Base-by-base conservation (phyloP, 1,284 basidiomycete species). In the Fistulina hepatica region DNA sequence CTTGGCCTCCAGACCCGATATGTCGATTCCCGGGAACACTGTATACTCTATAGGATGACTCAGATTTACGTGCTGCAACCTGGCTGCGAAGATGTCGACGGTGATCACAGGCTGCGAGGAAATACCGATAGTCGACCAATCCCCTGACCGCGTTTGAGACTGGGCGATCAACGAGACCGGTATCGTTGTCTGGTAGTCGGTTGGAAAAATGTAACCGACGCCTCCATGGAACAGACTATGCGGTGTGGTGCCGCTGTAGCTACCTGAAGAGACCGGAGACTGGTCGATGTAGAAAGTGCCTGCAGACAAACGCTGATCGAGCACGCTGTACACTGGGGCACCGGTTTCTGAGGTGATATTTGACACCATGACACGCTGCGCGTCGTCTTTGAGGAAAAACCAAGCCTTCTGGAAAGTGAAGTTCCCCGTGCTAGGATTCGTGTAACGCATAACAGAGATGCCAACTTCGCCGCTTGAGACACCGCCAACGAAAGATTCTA, bases 301-400 rank as follows among this genome's bases (percentile, higher is more conserved):
- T 22, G 50, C 54, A 27, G 59, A 66, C 12, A 59, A 63, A 39
- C 69, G 66, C 53, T 82, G 76, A 52, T 82, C 79, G 28, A 83
- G 64, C 17, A 82, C 72, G 21, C 73, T 71, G 54, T 71, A 66
- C 34, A 81, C 64, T 9, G 73, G 65, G 5, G 65, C 59, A 35
- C 44, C 50, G 38, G 62, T 63, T 10, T 54, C 55, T 7, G 71
- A 72, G 17, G 57, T 54, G 39, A 79, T 55, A 33, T 57, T 57
- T 13, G 73, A 62, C 24, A 80, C 54, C 64, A 76, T 73, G 46
- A 82, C 71, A 46, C 71, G 67, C 50, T 77, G 69, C 25, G 75
- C 60, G 48, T 76, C 69, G 45, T 69, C 59, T 35, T 73, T 65
- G 42, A 84, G 64, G 68, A 78, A 81, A 59, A 81, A 80, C 73